Percentiles rank a stretch among this genome's conserved stretches.
Evolutionary conservation across 176 grass and related monocot genomes (phyloP).

Genomic region (Aegilops sharonensis): DNA sequence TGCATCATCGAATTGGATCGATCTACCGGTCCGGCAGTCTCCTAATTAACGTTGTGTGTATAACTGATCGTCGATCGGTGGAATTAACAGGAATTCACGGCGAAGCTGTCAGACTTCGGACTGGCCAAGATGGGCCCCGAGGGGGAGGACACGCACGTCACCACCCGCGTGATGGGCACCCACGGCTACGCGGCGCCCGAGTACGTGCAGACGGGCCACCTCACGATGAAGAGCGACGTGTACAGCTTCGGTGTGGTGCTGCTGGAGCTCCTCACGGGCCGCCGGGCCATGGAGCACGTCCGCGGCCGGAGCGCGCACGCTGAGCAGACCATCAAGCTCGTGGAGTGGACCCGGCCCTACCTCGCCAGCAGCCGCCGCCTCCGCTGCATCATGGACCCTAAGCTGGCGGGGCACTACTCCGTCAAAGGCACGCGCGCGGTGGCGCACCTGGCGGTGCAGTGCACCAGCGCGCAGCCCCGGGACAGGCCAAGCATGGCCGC

Average conservation of each 20-base stretch:
- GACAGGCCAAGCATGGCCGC: slow-evolving; percentile 61
- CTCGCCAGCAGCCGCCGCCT: slow-evolving; percentile 69
- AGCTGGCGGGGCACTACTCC: slow-evolving; percentile 66
- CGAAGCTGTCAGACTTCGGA: slow-evolving; percentile 95
- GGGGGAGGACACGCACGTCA: slow-evolving; percentile 92
- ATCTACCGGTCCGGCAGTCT: not conserved
- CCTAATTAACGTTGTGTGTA: too few relatives aligned
- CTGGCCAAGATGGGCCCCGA: slow-evolving; percentile 90
- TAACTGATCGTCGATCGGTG: not conserved
- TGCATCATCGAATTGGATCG: not conserved
- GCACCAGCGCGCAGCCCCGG: slow-evolving; percentile 69
- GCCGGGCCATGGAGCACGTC: slow-evolving; percentile 67
- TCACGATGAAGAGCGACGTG: slow-evolving; percentile 85
- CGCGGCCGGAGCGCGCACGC: slow-evolving; percentile 30
- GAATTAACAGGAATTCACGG: slow-evolving; percentile 64
- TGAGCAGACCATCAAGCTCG: slow-evolving; percentile 67
- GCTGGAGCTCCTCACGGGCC: slow-evolving; percentile 90
- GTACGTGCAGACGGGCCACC: slow-evolving; percentile 92
- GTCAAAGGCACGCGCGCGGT: slow-evolving; percentile 69
- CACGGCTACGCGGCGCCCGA: slow-evolving; percentile 94
- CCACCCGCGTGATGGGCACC: slow-evolving; percentile 95
- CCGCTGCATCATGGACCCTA: slow-evolving; percentile 74
- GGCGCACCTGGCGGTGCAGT: slow-evolving; percentile 58
- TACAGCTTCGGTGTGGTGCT: slow-evolving; percentile 92
- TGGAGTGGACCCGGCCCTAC: slow-evolving; percentile 73